Base-by-base conservation (phyloP, 1,139 yeast species). In the Pichia sp. region DNA sequence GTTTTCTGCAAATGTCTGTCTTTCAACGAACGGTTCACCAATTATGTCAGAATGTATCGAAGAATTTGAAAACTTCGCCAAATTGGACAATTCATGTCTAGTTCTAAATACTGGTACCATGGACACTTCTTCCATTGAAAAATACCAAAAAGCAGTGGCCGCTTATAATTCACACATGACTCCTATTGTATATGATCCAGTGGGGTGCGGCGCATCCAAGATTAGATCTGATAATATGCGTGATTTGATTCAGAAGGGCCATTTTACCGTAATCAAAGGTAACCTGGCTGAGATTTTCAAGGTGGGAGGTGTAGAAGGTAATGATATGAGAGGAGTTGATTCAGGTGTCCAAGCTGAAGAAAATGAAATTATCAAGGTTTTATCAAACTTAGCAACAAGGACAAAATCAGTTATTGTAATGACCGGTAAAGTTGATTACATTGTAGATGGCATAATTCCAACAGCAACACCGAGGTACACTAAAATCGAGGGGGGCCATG, bases 21-120 rank as follows among this genome's bases (percentile, higher is more conserved):
- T 90, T 45, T 88, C 97, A 0, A 65, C 82, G 29, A 95, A 95
- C 2, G 94, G 84, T 0, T 81, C 95, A 2, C 97, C 97, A 3
- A 80, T 86, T 28, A 90, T 90, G 97, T 82, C 95, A n/a, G 95
- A 86, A 56, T 69, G 81, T 40, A 55, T 69, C 0, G 75, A 69
- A 2, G 97, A 90, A 59, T 87, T 73, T 55, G 73, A 62, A 9
- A 94, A 85, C 33, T 71, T 90, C 49, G 78, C 94, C 0, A 49
- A 64, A 0, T 65, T 72, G 6, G 77, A 83, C 6, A 63, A 72
- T 41, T 64, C 77, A 3, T 74, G 81, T 0, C 65, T 87, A 34
- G 72, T 87, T 10, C 58, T 87, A 36, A 90, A 90, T 59, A 75
- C 90, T 42, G 97, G 96, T 1, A 84, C 95, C 0, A 82, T 86